Conservation (phyloP, 2,329 filamentous ascomycete genomes). For the Fusarium veterinarium region DNA sequence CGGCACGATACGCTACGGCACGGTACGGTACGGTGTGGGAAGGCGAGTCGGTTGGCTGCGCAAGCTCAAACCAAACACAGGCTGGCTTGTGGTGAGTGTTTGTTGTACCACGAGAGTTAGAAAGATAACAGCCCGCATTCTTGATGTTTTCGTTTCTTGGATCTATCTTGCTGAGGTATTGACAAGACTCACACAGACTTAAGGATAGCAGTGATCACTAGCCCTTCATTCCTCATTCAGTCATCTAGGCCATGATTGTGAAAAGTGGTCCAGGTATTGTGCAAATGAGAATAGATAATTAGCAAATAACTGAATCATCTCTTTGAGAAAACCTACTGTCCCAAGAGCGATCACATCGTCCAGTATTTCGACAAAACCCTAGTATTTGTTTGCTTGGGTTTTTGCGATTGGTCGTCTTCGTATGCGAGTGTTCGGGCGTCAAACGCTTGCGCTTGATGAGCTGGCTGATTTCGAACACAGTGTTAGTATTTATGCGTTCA, state of each 20-base stretch:
- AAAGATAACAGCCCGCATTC: background rate
- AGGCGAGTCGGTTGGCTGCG: slow-evolving; percentile 28
- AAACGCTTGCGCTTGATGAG: background rate
- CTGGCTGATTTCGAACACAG: background rate
- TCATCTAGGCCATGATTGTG: background rate
- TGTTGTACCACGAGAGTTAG: background rate
- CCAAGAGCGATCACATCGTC: background rate
- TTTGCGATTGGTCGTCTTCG: background rate
- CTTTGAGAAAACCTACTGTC: background rate
- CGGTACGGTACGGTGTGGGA: background rate
- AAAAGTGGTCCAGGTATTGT: background rate
- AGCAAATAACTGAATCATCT: background rate
- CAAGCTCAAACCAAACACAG: slow-evolving; percentile 14
- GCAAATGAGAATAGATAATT: background rate
- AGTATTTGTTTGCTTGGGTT: background rate
- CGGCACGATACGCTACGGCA: background rate
- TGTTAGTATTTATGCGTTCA: background rate
- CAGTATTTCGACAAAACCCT: background rate
- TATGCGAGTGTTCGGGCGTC: background rate
- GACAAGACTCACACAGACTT: background rate
- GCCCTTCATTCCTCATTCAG: background rate
- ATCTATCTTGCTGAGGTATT: background rate
- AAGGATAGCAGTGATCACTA: background rate
- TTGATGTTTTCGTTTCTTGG: background rate
- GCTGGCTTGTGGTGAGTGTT: background rate